Evolutionary conservation across 139 green algal species (phyloP).

Genomic region (Picochlorum sp.): DNA sequence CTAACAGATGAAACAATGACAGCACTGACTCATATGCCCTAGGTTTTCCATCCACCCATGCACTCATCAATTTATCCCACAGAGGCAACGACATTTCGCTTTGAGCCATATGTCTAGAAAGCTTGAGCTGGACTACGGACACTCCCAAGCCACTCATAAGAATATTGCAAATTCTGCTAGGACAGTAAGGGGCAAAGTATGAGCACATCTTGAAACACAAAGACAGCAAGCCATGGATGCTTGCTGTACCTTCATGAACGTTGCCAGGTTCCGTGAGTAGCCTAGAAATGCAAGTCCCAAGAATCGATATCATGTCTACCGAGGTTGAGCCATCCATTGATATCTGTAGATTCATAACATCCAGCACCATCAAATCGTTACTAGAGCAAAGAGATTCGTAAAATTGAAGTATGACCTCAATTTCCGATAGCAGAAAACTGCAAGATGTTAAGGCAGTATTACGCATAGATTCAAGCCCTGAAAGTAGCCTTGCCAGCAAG

Average conservation of each 20-base stretch:
- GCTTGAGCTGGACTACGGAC: not conserved
- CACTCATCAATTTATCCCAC: no score
- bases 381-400: not conserved
- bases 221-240: not conserved
- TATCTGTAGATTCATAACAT: not conserved
- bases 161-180: not conserved
- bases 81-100: not conserved
- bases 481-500: no score
- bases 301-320: not conserved
- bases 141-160: not conserved
- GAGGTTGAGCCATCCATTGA: not conserved
- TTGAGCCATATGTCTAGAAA: not conserved
- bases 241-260: no score
- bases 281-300: not conserved
- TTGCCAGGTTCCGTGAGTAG: no score
- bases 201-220: not conserved
- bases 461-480: no score
- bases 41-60: no score
- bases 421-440: not conserved
- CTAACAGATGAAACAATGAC: no score
- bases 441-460: no score
- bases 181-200: slow-evolving; percentile 5
- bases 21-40: no score
- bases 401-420: not conserved
- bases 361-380: not conserved